Base-by-base conservation (phyloP, 192 early-diverging fungal species). In the Backusella mclennaniae region DNA sequence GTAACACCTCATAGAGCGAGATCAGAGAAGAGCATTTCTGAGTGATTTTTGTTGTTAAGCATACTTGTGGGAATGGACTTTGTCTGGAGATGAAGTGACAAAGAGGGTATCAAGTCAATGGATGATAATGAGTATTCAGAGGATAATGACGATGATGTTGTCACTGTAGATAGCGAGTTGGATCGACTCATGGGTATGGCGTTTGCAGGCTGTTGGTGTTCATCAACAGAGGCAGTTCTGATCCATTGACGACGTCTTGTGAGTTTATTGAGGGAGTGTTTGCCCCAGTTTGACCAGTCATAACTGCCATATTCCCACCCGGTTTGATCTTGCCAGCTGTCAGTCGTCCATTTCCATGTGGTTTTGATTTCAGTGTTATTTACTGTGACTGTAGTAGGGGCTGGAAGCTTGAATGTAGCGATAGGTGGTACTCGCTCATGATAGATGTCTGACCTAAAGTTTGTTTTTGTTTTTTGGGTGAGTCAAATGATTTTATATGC, bases 391-490 rank as follows among this genome's bases (percentile, higher is more conserved):
- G 56, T 26, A 2, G 26, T 29, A 3, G 56, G 23, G 4, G 21
- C 19, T 0, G 56, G 56, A 12, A 63, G 56, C 23, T 63, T 63
- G 26, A 63, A 63, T 0, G 21, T 0, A 63, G 26, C 23, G 12
- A 11, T 26, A 12, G 56, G 29, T 29, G 56, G 56, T 3, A 29
- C 23, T 1, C 8, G 56, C 11, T 63, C 23, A 63, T 63, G 56
- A 63, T 63, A 29, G 56, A 63, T 29, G n/a, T 63, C 56, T 63
- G 56, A 63, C 56, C 56, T 63, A 56, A 56, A 56, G 53, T 56
- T 56, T 56, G 23, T 23, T 56, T 56, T 56, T 56, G 3, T 44
- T 44, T 49, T 17, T n/a, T 6, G 9, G 23, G 26, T 63, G 12
- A 29, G 56, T 63, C 56, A 63, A 63, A 9, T 59, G 56, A 59